These are phyloP conservation scores for Gastrolobium bilobum DNA, from an alignment of 306 rosid species.

Conservation along the genomic window DNA sequence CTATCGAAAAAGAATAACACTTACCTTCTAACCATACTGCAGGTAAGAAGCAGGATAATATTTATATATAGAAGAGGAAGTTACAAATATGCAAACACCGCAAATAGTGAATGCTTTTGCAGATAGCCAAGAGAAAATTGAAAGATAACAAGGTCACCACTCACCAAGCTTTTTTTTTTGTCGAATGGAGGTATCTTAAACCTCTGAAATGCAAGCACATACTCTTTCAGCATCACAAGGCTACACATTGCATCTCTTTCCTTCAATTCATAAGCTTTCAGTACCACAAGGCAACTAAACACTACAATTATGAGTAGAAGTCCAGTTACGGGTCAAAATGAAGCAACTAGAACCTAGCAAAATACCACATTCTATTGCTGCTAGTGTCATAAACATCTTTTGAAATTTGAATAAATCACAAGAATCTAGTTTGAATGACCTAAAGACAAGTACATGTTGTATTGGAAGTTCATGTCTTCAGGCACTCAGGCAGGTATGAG, in stretches of 20 bases:
- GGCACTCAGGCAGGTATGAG: not conserved
- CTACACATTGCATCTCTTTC: not conserved
- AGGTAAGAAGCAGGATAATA: constrained; percentile 2
- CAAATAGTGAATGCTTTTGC: not conserved
- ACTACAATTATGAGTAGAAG: not conserved
- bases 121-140: not conserved
- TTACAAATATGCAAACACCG: not conserved
- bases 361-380: not conserved
- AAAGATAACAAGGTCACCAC: not conserved
- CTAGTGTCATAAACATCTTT: constrained; percentile 17
- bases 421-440: constrained; percentile 5
- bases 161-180: not conserved
- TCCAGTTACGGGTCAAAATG: not conserved
- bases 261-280: not conserved
- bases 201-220: not conserved
- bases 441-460: not conserved
- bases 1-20: not conserved
- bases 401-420: constrained; percentile 26
- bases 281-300: not conserved
- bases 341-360: constrained; percentile 6
- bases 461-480: not conserved
- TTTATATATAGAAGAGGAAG: constrained; percentile 6
- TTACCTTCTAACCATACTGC: not conserved
- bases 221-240: not conserved
- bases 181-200: not conserved